These are phyloP conservation scores for Salvia hispanica DNA, from an alignment of 257 asterid genomes.

Conservation along the genomic window DNA sequence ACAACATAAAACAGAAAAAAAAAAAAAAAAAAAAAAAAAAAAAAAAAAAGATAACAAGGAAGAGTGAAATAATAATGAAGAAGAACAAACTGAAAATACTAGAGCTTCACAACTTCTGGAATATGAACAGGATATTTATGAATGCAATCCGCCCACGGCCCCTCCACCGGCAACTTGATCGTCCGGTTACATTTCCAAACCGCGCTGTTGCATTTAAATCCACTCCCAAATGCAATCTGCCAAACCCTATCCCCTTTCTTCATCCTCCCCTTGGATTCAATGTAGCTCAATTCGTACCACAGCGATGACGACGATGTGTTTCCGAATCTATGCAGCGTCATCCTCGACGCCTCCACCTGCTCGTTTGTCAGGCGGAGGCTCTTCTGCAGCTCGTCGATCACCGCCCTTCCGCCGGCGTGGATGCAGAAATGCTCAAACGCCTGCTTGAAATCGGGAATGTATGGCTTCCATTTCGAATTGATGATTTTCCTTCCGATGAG, in stretches of 20 bases:
- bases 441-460: conserved; percentile 56
- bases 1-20: too few relatives aligned
- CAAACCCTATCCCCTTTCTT: conserved; percentile 13
- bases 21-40: too few relatives aligned
- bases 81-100: too few relatives aligned
- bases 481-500: conserved; percentile 42
- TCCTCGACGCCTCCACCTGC: conserved; percentile 74
- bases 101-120: not conserved
- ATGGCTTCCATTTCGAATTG: conserved; percentile 41
- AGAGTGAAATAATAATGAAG: too few relatives aligned
- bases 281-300: not conserved
- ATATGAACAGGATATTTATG: not conserved
- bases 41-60: too few relatives aligned
- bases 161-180: not conserved
- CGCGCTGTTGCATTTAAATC: conserved; percentile 15
- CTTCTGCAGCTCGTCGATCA: conserved; percentile 71
- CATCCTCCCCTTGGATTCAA: conserved; percentile 4
- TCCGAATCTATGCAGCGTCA: conserved; percentile 65
- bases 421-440: conserved; percentile 80
- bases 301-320: conserved; percentile 18
- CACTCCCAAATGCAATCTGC: conserved; percentile 14
- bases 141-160: conserved; percentile 6
- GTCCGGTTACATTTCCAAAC: conserved; percentile 14
- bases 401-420: conserved; percentile 79
- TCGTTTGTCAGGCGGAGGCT: conserved; percentile 47